Conservation (phyloP, 2,329 filamentous ascomycete species). For the Calonectria hawksworthii region DNA sequence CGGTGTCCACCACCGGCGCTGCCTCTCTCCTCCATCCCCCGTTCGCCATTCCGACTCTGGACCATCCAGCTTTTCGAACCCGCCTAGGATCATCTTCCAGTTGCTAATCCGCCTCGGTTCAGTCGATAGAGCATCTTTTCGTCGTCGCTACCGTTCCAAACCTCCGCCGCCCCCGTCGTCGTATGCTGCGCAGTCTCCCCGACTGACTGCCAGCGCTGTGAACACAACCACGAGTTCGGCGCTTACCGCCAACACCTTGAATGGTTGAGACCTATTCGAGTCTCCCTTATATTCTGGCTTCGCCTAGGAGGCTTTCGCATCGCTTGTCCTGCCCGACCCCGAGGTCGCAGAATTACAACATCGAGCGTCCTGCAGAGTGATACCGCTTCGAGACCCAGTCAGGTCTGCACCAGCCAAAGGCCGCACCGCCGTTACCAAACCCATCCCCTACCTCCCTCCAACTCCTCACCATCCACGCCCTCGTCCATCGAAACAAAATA, state of each 20-base stretch:
- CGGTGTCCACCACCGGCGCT: constrained; percentile 39
- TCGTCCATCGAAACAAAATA: constrained; percentile 44
- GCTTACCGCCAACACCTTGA: constrained; percentile 51
- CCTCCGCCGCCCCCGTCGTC: constrained; percentile 40
- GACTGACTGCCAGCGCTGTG: constrained; percentile 42
- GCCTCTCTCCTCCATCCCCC: constrained; percentile 31
- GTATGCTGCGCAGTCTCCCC: constrained; percentile 46
- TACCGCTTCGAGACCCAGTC: constrained; percentile 43
- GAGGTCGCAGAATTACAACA: constrained; percentile 42
- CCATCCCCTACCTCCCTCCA: constrained; percentile 36
- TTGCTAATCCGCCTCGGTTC: constrained; percentile 40
- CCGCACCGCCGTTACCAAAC: constrained; percentile 48
- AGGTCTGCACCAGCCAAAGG: constrained; percentile 50
- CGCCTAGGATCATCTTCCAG: constrained; percentile 23
- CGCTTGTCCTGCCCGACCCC: constrained; percentile 38
- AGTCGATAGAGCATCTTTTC: constrained; percentile 23
- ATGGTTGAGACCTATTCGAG: constrained; percentile 47
- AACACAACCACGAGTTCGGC: constrained; percentile 47
- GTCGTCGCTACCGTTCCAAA: constrained; percentile 36
- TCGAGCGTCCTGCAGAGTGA: constrained; percentile 46
- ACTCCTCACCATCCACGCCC: constrained; percentile 36
- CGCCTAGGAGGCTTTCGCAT: constrained; percentile 33
- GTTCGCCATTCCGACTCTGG: constrained; percentile 27
- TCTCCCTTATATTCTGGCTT: constrained; percentile 37
- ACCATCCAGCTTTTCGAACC: constrained; percentile 22